These are phyloP conservation scores for Trichothecium roseum DNA, from an alignment of 2,329 filamentous ascomycete species.

Conservation along the genomic window DNA sequence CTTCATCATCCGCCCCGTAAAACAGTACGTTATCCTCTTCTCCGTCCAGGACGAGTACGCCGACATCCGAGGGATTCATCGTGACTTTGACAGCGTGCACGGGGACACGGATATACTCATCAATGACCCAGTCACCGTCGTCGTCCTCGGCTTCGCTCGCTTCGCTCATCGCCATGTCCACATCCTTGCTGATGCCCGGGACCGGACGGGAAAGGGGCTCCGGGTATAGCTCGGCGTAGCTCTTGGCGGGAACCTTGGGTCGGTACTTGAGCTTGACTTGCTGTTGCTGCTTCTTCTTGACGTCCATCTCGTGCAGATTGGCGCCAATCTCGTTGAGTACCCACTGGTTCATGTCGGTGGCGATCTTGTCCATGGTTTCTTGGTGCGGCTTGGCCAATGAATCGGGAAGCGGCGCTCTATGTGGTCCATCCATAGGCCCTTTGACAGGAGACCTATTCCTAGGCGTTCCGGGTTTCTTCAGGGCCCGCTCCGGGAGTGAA, in stretches of 20 bases:
- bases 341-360: conserved; percentile 47
- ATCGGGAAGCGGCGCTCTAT: conserved; percentile 18
- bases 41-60: conserved; percentile 44
- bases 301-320: conserved; percentile 37
- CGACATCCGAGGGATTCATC: conserved; percentile 39
- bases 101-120: conserved; percentile 54
- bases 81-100: conserved; percentile 36
- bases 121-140: conserved; percentile 51
- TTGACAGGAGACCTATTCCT: conserved; percentile 10
- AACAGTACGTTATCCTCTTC: conserved; percentile 51
- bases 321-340: conserved; percentile 47
- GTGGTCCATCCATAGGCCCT: conserved; percentile 10
- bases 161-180: conserved; percentile 26
- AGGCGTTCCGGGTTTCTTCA: conserved; percentile 23
- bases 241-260: conserved; percentile 43
- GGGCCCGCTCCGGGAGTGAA: conserved; percentile 2
- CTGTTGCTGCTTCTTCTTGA: conserved; percentile 21
- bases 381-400: conserved; percentile 22
- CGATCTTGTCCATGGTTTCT: conserved; percentile 37
- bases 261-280: conserved; percentile 32
- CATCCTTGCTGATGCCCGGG: conserved; percentile 9
- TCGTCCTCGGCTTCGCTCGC: conserved; percentile 22
- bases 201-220: conserved; percentile 14
- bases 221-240: conserved; percentile 47
- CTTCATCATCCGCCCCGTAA: conserved; percentile 47